Conservation (phyloP, 2,329 filamentous ascomycete genomes). For the Geosmithia morbida region DNA sequence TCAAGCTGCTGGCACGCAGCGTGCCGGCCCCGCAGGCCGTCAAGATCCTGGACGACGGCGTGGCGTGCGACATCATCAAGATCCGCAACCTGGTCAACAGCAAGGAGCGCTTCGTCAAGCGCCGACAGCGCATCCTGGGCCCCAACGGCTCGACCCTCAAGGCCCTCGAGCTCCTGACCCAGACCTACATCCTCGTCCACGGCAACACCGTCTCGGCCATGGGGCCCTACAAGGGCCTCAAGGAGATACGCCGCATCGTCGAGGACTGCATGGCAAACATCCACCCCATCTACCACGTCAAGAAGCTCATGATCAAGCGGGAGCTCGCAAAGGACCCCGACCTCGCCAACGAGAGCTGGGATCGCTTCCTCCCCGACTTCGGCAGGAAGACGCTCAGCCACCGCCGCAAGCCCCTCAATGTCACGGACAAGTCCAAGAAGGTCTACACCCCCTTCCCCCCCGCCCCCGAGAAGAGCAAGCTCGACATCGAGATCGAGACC, state of each 20-base stretch:
- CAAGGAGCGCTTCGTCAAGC: constrained; percentile 92
- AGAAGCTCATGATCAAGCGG: constrained; percentile 80
- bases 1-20: constrained; percentile 81
- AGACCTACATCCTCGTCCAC: constrained; percentile 88
- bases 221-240: constrained; percentile 84
- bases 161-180: constrained; percentile 80
- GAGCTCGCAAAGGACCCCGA: constrained; percentile 83
- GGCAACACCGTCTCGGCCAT: constrained; percentile 90
- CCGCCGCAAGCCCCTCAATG: constrained; percentile 65
- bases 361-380: constrained; percentile 92
- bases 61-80: constrained; percentile 93
- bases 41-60: constrained; percentile 84
- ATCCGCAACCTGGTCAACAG: constrained; percentile 80
- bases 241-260: constrained; percentile 78
- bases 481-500: constrained; percentile 93
- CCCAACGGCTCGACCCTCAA: constrained; percentile 88
- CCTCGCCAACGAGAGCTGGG: constrained; percentile 81
- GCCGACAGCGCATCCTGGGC: constrained; percentile 81
- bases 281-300: constrained; percentile 75
- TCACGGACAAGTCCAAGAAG: constrained; percentile 91
- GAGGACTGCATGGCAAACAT: constrained; percentile 97
- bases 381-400: constrained; percentile 85
- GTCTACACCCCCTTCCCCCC: constrained; percentile 94
- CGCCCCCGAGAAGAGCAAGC: constrained; percentile 95
- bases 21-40: constrained; percentile 88